Evolutionary conservation across 2,329 filamentous ascomycete genomes (phyloP).

Genomic region (Metarhizium brunneum): DNA sequence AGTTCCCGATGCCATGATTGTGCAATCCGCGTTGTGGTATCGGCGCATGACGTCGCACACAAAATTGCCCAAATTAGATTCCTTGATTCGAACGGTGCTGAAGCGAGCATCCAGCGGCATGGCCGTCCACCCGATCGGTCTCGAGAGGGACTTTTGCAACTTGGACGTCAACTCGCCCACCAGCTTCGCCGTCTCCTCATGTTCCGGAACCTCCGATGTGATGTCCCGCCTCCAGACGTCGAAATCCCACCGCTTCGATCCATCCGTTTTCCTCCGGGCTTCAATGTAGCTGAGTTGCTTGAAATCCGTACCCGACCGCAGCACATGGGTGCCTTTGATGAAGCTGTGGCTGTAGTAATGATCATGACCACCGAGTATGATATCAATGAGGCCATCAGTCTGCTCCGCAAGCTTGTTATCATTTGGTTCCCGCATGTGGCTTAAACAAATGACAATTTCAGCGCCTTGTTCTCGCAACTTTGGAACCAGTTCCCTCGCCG

Average conservation of each 20-base stretch:
- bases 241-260: constrained; percentile 58
- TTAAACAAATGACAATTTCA: constrained; percentile 73
- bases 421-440: constrained; percentile 82
- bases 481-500: constrained; percentile 67
- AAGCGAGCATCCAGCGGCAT: constrained; percentile 80
- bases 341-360: constrained; percentile 76
- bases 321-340: constrained; percentile 70
- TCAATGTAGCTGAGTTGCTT: constrained; percentile 88
- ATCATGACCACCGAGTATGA: constrained; percentile 83
- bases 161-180: constrained; percentile 62
- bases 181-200: constrained; percentile 50
- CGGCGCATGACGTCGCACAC: constrained; percentile 85
- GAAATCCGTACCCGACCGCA: constrained; percentile 87
- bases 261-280: constrained; percentile 47
- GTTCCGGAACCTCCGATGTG: constrained; percentile 55
- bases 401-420: constrained; percentile 77
- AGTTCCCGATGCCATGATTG: constrained; percentile 76
- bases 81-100: constrained; percentile 64
- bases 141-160: constrained; percentile 68
- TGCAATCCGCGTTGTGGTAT: constrained; percentile 73
- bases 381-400: constrained; percentile 65
- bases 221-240: constrained; percentile 69
- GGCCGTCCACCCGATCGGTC: constrained; percentile 74
- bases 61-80: constrained; percentile 85
- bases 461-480: constrained; percentile 65